These are phyloP conservation scores for Rubia balearica DNA, from an alignment of 305 asterid species.

Conservation along the genomic window DNA sequence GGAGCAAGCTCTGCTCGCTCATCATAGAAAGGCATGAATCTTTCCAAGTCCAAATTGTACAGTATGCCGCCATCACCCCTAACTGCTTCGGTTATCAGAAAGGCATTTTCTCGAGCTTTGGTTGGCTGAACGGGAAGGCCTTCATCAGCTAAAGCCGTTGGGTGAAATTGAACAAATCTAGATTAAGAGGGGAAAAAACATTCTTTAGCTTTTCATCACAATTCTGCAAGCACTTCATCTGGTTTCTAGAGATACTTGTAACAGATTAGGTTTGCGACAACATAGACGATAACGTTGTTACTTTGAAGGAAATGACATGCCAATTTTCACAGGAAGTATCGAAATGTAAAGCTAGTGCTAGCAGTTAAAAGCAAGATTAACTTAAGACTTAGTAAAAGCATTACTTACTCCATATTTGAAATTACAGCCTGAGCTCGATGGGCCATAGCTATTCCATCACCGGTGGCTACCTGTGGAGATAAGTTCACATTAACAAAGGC, in stretches of 20 bases:
- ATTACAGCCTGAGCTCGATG: conserved; percentile 96
- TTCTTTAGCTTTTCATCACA: neutral
- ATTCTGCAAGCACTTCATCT: conserved; percentile 4
- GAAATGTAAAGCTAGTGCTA: neutral
- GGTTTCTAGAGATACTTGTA: neutral
- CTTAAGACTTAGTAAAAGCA: conserved; percentile 12
- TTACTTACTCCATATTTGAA: conserved; percentile 96
- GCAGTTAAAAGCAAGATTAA: neutral
- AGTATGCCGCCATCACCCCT: conserved; percentile 97
- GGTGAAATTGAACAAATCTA: conserved; percentile 99
- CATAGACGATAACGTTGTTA: neutral
- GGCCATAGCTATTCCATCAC: conserved; percentile 99
- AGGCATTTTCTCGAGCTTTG: conserved; percentile 73
- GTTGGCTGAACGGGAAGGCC: conserved; percentile 77
- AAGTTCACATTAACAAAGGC: neutral
- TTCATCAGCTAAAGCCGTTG: conserved; percentile 93
- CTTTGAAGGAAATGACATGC: neutral
- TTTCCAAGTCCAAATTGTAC: conserved; percentile 65
- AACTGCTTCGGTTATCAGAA: conserved; percentile 90
- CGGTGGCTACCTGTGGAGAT: conserved; percentile 77
- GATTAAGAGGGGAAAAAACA: neutral
- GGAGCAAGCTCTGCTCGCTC: conserved; percentile 96
- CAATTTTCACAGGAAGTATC: neutral
- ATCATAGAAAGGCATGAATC: conserved; percentile 88
- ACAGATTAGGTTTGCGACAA: neutral